A percentile compares a stretch with the other conserved stretches of the same genome.
phyloP scores from a whole-genome alignment of 495 filamentous ascomycete genomes.

The Aspergillus ostianus region DNA sequence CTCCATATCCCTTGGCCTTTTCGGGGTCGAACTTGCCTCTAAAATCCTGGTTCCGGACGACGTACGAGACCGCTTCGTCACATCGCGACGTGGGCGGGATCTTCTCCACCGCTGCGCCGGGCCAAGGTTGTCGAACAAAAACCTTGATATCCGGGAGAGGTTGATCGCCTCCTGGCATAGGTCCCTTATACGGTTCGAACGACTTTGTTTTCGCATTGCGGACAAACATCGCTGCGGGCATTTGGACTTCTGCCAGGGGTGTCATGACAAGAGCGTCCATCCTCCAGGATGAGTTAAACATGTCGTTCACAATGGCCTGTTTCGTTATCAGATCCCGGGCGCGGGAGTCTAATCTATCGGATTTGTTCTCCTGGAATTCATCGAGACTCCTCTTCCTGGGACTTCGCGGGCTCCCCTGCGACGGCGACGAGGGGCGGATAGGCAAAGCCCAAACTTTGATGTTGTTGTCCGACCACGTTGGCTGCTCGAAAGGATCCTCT shows the following conservation, averaged over 20 bases:
- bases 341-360: conserved; percentile 21
- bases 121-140: conserved; percentile 78
- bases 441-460: conserved; percentile 83
- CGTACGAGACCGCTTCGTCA: conserved; percentile 73
- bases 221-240: conserved; percentile 69
- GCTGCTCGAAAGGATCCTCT: conserved; percentile 44
- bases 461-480: conserved; percentile 71
- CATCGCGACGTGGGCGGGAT: conserved; percentile 67
- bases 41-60: conserved; percentile 69
- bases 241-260: conserved; percentile 60
- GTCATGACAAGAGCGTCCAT: conserved; percentile 66
- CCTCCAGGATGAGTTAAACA: conserved; percentile 80
- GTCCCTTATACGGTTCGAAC: conserved; percentile 65
- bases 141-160: conserved; percentile 66
- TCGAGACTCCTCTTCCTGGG: conserved; percentile 63
- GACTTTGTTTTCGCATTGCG: conserved; percentile 62
- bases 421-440: conserved; percentile 34
- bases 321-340: conserved; percentile 49
- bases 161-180: conserved; percentile 50
- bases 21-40: conserved; percentile 75
- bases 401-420: conserved; percentile 25
- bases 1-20: conserved; percentile 59
- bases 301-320: conserved; percentile 63
- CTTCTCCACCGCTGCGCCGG: conserved; percentile 59
- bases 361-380: conserved; percentile 45